Evolutionary conservation across 192 early-diverging fungal genomes (phyloP).

Genomic region (Coemansia sp.): DNA sequence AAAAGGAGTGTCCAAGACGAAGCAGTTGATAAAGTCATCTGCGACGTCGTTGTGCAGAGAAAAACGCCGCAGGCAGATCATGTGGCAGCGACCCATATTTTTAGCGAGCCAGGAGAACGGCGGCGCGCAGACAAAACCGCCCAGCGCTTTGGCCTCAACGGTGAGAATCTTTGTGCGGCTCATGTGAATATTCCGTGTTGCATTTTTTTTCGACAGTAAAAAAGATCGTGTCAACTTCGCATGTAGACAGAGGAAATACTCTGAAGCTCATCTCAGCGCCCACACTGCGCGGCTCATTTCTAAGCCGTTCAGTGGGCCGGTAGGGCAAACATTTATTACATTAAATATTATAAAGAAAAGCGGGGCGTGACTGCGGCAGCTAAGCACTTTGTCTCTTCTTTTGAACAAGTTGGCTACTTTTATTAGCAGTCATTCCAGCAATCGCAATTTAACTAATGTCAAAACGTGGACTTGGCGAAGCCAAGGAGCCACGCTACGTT

Average conservation of each 20-base stretch:
- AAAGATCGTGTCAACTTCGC: conserved; percentile 39
- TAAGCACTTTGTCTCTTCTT: not conserved
- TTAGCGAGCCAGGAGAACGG: not conserved
- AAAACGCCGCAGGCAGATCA: conserved; percentile 6
- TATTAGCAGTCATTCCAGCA: too few relatives aligned
- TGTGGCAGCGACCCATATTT: conserved; percentile 10
- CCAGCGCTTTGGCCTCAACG: not conserved
- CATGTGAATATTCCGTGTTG: conserved; percentile 44
- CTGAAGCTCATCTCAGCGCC: conserved; percentile 50
- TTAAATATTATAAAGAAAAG: too few relatives aligned
- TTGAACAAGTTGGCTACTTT: not conserved
- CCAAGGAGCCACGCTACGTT: conserved; percentile 8
- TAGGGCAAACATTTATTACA: conserved; percentile 32
- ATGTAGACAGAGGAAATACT: conserved; percentile 28
- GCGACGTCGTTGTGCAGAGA: not conserved
- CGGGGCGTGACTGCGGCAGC: not conserved
- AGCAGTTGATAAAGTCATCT: conserved; percentile 1
- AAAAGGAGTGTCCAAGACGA: conserved; percentile 2
- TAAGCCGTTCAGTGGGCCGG: conserved; percentile 37
- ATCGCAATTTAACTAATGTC: conserved; percentile 3
- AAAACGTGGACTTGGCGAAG: conserved; percentile 16
- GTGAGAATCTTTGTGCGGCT: conserved; percentile 35
- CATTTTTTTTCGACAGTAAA: conserved; percentile 31
- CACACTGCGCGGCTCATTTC: conserved; percentile 15
- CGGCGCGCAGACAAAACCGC: conserved; percentile 3